Evolutionary conservation across 441 rosid species (phyloP).

Genomic region (Populus hybrid): DNA sequence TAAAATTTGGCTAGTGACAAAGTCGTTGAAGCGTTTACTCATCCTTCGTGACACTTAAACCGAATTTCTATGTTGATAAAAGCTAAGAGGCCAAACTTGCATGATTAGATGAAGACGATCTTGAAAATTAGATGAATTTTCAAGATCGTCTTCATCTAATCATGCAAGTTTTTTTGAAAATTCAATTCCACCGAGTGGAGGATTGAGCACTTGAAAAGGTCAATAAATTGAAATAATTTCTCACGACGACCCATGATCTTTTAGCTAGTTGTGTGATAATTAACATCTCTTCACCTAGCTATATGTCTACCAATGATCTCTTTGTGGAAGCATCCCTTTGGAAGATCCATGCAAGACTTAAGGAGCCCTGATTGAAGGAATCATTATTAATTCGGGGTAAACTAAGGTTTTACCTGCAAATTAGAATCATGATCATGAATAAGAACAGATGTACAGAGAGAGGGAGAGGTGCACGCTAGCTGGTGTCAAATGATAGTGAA

Average conservation of each 20-base stretch:
- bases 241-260: neutral
- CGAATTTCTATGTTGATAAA: no score
- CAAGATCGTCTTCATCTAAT: no score
- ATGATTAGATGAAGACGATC: neutral
- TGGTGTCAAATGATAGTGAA: neutral
- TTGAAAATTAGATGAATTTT: neutral
- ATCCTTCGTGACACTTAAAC: neutral
- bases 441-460: neutral
- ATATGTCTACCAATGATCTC: neutral
- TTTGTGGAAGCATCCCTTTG: neutral
- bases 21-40: neutral
- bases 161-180: no score
- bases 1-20: no score
- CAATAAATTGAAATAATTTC: neutral
- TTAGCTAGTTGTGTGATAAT: neutral
- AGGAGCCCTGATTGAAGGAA: conserved; percentile 17
- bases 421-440: neutral
- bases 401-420: neutral
- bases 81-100: neutral
- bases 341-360: neutral
- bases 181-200: neutral
- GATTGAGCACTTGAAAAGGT: neutral
- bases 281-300: neutral
- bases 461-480: neutral
- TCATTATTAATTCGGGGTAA: neutral